Conservation (phyloP, 2,329 filamentous ascomycete species). For the Aspergillus sp. region DNA sequence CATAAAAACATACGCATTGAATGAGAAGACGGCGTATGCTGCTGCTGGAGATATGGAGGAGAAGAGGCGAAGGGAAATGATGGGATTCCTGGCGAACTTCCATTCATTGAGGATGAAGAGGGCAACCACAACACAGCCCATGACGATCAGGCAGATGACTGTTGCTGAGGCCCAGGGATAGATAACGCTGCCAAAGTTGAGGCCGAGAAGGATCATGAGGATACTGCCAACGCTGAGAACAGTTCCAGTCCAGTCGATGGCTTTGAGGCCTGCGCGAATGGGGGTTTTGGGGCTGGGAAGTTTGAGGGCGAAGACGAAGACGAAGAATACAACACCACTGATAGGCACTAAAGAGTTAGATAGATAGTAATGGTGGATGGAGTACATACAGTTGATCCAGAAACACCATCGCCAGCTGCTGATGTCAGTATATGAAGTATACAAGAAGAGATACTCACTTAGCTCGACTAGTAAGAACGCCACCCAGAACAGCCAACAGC, state of each 20-base stretch:
- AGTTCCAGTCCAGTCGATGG: constrained; percentile 52
- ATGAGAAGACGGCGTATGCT: too few species aligned
- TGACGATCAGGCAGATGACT: constrained; percentile 50
- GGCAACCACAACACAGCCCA: constrained; percentile 42
- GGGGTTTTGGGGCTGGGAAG: constrained; percentile 1
- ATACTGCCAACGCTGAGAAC: constrained; percentile 45
- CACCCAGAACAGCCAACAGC: constrained; percentile 26
- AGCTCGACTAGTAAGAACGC: constrained; percentile 25
- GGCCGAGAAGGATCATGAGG: constrained; percentile 48
- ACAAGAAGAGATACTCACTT: constrained; percentile 20
- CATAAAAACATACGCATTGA: too few species aligned
- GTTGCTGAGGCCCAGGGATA: constrained; percentile 50
- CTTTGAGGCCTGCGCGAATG: constrained; percentile 36
- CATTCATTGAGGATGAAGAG: constrained; percentile 59
- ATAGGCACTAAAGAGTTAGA: constrained; percentile 33
- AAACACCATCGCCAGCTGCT: constrained; percentile 50
- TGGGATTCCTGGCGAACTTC: constrained; percentile 46
- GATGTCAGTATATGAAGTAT: neutral
- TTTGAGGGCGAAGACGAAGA: constrained; percentile 36
- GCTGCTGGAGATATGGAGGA: too few species aligned
- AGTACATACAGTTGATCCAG: constrained; percentile 46
- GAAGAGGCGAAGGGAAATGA: too few species aligned
- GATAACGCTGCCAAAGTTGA: constrained; percentile 49
- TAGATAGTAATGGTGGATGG: neutral
- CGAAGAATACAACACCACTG: constrained; percentile 42